These are phyloP conservation scores for Dactylellina leptospora DNA, from an alignment of 2,329 filamentous ascomycete species.

Conservation along the genomic window DNA sequence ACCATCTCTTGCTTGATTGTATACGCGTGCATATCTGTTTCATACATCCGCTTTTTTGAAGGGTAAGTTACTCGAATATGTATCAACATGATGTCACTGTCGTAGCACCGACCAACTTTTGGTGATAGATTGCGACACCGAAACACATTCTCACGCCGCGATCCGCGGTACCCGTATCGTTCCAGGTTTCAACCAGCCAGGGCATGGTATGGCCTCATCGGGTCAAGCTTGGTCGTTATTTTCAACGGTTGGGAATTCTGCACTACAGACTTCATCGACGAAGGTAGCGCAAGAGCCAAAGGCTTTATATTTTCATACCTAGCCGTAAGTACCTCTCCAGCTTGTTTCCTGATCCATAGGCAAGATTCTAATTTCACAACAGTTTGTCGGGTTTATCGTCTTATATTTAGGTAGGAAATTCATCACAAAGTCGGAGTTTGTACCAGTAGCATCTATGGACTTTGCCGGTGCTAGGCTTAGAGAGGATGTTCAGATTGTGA, in stretches of 20 bases:
- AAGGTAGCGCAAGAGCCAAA: constrained; percentile 42
- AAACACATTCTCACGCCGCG: constrained; percentile 45
- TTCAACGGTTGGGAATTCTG: constrained; percentile 53
- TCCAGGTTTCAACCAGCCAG: constrained; percentile 57
- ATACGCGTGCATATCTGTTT: constrained; percentile 40
- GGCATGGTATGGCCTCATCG: constrained; percentile 57
- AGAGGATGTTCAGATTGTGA: constrained; percentile 37
- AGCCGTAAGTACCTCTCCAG: constrained; percentile 21
- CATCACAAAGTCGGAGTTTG: constrained; percentile 46
- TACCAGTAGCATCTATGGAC: constrained; percentile 48
- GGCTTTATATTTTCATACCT: constrained; percentile 47
- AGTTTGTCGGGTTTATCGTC: constrained; percentile 49
- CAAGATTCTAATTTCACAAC: too few species aligned
- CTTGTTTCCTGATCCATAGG: too few species aligned
- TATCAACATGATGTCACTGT: not conserved
- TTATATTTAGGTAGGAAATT: constrained; percentile 47
- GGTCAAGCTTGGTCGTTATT: constrained; percentile 41
- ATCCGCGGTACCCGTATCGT: constrained; percentile 57
- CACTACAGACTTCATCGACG: constrained; percentile 34
- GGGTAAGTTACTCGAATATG: constrained; percentile 22
- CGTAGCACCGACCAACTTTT: not conserved
- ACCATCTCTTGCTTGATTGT: constrained; percentile 48
- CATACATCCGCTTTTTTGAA: constrained; percentile 50
- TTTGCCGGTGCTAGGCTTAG: constrained; percentile 43
- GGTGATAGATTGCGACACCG: constrained; percentile 29